Evolutionary conservation across 2,329 filamentous ascomycete species (phyloP).

Genomic region (Cephalotrichum gorgonifer): DNA sequence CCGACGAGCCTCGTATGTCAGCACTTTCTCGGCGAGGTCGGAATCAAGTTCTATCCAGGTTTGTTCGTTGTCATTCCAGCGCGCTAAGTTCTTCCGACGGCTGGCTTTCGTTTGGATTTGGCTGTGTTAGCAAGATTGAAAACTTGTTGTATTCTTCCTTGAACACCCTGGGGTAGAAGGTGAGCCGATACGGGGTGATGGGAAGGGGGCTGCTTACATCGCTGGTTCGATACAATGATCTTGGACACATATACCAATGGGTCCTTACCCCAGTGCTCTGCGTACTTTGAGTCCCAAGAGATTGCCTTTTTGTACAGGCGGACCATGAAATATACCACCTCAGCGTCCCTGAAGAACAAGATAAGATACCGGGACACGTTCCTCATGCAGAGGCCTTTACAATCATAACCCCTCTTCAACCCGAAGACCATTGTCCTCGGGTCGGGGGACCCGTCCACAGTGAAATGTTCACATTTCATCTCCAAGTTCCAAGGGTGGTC

Average conservation of each 20-base stretch:
- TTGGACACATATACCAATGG: too few species aligned
- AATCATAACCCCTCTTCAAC: background rate
- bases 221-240: too few species aligned
- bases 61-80: background rate
- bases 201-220: too few species aligned
- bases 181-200: too few species aligned
- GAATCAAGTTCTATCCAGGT: background rate
- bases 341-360: background rate
- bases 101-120: background rate
- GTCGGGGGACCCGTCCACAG: too few species aligned
- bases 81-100: background rate
- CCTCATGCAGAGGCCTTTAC: background rate
- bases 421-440: background rate
- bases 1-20: background rate
- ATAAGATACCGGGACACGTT: background rate
- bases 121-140: background rate
- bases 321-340: background rate
- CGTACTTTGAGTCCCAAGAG: background rate
- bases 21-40: background rate
- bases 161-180: too few species aligned
- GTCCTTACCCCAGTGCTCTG: background rate
- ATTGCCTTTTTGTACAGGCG: background rate
- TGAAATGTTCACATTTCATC: too few species aligned
- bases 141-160: too few species aligned
- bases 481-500: too few species aligned